Evolutionary conservation across 805 yeast genomes (phyloP).

Genomic region (Cyberlindnera bimundalis): DNA sequence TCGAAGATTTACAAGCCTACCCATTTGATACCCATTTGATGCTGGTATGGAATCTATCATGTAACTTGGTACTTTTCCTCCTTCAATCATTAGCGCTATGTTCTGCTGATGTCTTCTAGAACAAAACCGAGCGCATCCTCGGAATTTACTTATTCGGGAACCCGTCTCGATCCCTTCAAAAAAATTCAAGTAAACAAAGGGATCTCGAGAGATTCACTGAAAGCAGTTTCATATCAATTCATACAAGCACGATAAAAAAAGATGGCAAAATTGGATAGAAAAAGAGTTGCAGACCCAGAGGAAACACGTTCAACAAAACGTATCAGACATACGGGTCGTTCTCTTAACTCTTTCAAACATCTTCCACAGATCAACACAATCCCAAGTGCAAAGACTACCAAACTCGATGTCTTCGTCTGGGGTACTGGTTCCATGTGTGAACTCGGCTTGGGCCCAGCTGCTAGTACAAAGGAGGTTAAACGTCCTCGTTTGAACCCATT

Average conservation of each 20-base stretch:
- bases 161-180: neutral
- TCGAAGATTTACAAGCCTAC: no score
- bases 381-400: conserved; percentile 20
- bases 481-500: conserved; percentile 90
- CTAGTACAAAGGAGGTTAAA: conserved; percentile 88
- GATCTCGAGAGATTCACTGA: conserved; percentile 1
- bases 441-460: conserved; percentile 93
- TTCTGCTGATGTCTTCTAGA: no score
- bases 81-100: no score
- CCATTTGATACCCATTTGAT: no score
- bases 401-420: conserved; percentile 83
- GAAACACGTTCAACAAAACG: conserved; percentile 18
- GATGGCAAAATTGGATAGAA: conserved; percentile 29
- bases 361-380: conserved; percentile 28
- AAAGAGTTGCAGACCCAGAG: conserved; percentile 23
- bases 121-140: no score
- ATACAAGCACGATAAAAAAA: neutral
- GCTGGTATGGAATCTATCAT: no score
- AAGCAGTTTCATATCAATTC: neutral
- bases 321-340: conserved; percentile 28
- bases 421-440: conserved; percentile 98
- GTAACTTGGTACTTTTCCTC: no score
- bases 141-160: neutral
- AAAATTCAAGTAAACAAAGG: conserved; percentile 1
- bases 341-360: conserved; percentile 26